Evolutionary conservation across 768 basidiomycete genomes (phyloP).

Genomic region (Dacryopinax primogenitus): DNA sequence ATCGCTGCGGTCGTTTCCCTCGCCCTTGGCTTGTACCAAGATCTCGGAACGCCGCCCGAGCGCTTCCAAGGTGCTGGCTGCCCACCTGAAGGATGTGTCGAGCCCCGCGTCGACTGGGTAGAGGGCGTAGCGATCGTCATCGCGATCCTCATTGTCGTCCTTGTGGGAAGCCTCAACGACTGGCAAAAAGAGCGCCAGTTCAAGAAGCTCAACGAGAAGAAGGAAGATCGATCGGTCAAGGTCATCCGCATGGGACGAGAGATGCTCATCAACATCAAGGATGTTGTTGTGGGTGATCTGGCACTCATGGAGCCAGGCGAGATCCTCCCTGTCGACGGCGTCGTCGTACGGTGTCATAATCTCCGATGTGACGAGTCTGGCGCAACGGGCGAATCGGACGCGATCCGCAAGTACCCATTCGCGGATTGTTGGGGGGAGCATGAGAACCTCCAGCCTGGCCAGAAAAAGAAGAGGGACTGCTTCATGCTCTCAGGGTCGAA

Average conservation of each 20-base stretch:
- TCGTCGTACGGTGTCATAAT: conserved; percentile 85
- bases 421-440: conserved; percentile 52
- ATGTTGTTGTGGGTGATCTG: conserved; percentile 89
- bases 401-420: conserved; percentile 77
- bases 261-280: conserved; percentile 69
- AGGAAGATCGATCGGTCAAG: conserved; percentile 85
- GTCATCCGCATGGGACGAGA: conserved; percentile 63
- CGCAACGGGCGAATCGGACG: conserved; percentile 92
- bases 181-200: conserved; percentile 99
- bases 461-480: conserved; percentile 61
- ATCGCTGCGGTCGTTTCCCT: conserved; percentile 88
- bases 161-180: conserved; percentile 91
- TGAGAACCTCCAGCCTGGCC: conserved; percentile 24
- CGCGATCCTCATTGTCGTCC: conserved; percentile 38
- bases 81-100: conserved; percentile 25
- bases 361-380: conserved; percentile 93
- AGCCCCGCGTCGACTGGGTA: conserved; percentile 90
- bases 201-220: conserved; percentile 78
- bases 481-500: conserved; percentile 86
- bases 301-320: conserved; percentile 89
- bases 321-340: conserved; percentile 88
- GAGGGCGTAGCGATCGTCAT: conserved; percentile 49
- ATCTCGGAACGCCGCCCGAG: conserved; percentile 60
- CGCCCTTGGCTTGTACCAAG: conserved; percentile 87
- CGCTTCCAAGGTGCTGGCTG: conserved; percentile 26